These are phyloP conservation scores for Entrophospora sp. DNA, from an alignment of 192 early-diverging fungal genomes.

Conservation along the genomic window DNA sequence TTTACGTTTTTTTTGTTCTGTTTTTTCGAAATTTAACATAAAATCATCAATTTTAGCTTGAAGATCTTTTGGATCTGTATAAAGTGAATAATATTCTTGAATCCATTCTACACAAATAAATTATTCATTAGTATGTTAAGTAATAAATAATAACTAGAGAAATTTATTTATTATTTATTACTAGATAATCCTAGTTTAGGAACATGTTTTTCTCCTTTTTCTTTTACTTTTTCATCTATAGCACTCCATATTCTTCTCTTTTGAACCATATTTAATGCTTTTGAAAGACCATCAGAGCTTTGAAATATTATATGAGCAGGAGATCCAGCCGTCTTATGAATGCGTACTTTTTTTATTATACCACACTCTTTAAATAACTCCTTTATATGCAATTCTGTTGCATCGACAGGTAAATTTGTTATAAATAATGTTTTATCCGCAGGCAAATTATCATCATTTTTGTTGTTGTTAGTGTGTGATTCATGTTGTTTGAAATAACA, in stretches of 20 bases:
- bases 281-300: constrained; percentile 51
- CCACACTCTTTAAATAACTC: constrained; percentile 53
- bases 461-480: constrained; percentile 13
- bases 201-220: too few species aligned
- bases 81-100: constrained; percentile 28
- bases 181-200: too few species aligned
- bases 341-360: constrained; percentile 42
- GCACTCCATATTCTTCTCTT: constrained; percentile 50
- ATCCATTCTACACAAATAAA: constrained; percentile 27
- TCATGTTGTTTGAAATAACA: constrained; percentile 35
- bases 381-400: constrained; percentile 52
- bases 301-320: constrained; percentile 63
- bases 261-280: constrained; percentile 52
- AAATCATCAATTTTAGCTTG: constrained; percentile 60
- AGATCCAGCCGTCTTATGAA: constrained; percentile 42
- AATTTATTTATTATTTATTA: too few species aligned
- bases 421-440: constrained; percentile 55
- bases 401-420: constrained; percentile 58
- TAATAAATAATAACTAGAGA: too few species aligned
- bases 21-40: constrained; percentile 68
- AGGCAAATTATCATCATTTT: too few species aligned
- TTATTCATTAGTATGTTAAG: too few species aligned
- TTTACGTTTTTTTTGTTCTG: constrained; percentile 61
- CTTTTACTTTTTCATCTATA: constrained; percentile 34
- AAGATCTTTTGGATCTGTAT: constrained; percentile 23